Base-by-base conservation (phyloP, 2,329 filamentous ascomycete species). In the Davidsoniella neocaledoniae region DNA sequence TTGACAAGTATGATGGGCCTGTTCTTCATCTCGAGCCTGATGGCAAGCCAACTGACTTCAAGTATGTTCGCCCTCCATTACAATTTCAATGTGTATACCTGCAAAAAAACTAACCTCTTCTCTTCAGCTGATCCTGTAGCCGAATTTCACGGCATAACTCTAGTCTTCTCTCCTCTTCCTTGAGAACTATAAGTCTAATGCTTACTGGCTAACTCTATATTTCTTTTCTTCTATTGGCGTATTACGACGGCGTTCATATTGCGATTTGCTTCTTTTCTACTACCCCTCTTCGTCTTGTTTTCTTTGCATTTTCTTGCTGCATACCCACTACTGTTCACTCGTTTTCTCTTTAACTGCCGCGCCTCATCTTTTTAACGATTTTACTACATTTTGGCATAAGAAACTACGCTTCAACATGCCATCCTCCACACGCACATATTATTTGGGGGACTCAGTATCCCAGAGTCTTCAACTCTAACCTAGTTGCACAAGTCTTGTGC, bases 21-120 rank as follows among this genome's bases (percentile, higher is more conserved):
- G 63, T 66, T 48, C 59, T 55, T 39, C 58, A 64, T 39, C 62
- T 64, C 29, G 64, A 67, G 48, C 59, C 62, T 4, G 61, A 64
- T 38, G 60, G 59, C 46, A 57, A 60, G 41, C 55, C 55, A 49
- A 55, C 49, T 37, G 66, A 68, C 41, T 21, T n/a, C 33, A 46
- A 50, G 48, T 50, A 41, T 40, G 48, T 42, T 21, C 16, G 23
- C 40, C 26, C 25, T 38, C 12, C 40, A 37, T 42, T 23, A 43
- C 42, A 36, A 48, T 45, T 48, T 47, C 29, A 21, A 19, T 48
- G 36, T 2, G 9, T 33, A 9, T 2, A 25, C 42, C 45, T 29
- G 36, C 42, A 17, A 19, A 33, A 45, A 29, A 46, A 41, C 43
- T 48, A 53, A 55, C 48, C 25, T 38, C 17, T 37, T 37, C 16